Base-by-base conservation (phyloP, 2,329 filamentous ascomycete genomes). In the Colletotrichum gloeosporioides region DNA sequence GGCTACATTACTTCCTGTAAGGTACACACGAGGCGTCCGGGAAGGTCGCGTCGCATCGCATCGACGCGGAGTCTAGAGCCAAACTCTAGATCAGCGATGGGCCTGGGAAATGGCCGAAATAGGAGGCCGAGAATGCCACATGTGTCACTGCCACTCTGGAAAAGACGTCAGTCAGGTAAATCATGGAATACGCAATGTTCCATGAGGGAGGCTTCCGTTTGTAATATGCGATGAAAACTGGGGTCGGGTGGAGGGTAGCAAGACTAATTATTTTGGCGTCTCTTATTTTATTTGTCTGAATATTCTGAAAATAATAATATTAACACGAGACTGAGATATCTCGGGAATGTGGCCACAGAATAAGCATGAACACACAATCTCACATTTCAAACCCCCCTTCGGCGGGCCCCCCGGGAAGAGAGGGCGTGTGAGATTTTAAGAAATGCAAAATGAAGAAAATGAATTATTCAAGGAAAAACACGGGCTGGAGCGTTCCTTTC, bases 321-420 rank as follows among this genome's bases (percentile, higher is more conserved):
- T 64, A n/a, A 22, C 10, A 44, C n/a, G 8, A 18, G 10, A 34
- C 31, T 32, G 18, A 34, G 7, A 61, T 29, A 34, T 25, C 18
- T 49, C 22, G 36, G 49, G 49, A 67, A 53, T 65, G 67, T 62
- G 63, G 32, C 73, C 69, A 71, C 53, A 67, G 25, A 75, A 75
- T 75, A 75, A 75, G 73, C 73, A 75, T 75, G 71, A 75, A 66
- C 72, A 75, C 72, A 66, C 65, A 55, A 75, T 71, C 72, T 75
- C 68, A 75, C 27, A 44, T 32, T 59, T 32, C n/a, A 15, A 32
- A 27, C 6, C 8, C 22, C 49, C 49, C 62, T 22, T 5, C 39
- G 15, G 57, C 34, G 15, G 15, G 3, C 39, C 31, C 66, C 44
- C 55, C n/a, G 13, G 34, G 34, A 16, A 6, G 15, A 8, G 31